phyloP scores from a whole-genome alignment of 2,329 filamentous ascomycete species.

The Monosporascus sp. region DNA sequence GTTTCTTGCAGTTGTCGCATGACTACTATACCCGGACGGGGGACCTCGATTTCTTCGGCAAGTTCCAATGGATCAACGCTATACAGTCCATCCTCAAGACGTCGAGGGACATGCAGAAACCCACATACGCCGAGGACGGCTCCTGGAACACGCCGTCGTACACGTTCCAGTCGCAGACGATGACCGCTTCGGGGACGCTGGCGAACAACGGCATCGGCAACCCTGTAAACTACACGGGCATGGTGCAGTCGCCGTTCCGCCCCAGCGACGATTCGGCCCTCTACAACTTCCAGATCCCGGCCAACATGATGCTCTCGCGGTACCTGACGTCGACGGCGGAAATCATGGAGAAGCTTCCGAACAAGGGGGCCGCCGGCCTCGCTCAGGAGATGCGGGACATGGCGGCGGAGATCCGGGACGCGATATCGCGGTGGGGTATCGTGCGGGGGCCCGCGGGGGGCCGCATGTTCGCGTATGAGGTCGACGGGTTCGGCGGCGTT shows the following conservation, averaged over 20 bases:
- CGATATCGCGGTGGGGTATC: slow-evolving; percentile 67
- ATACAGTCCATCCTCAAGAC: slow-evolving; percentile 65
- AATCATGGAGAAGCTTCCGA: slow-evolving; percentile 40
- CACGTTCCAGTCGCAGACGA: slow-evolving; percentile 70
- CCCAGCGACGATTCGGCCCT: slow-evolving; percentile 86
- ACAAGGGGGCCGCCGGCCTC: slow-evolving; percentile 31
- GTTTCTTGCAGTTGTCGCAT: slow-evolving; percentile 77
- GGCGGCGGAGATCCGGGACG: slow-evolving; percentile 59
- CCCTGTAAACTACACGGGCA: slow-evolving; percentile 72
- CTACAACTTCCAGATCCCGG: slow-evolving; percentile 81
- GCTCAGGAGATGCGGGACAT: slow-evolving; percentile 53
- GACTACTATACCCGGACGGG: slow-evolving; percentile 73
- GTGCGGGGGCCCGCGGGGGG: slow-evolving; percentile 33
- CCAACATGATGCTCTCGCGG: slow-evolving; percentile 77
- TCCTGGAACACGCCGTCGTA: slow-evolving; percentile 43
- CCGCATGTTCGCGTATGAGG: slow-evolving; percentile 71
- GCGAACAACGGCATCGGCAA: slow-evolving; percentile 73
- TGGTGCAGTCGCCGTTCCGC: slow-evolving; percentile 83
- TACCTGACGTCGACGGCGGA: slow-evolving; percentile 50
- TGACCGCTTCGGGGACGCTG: slow-evolving; percentile 74
- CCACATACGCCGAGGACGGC: slow-evolving; percentile 46
- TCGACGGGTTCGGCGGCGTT: slow-evolving; percentile 65
- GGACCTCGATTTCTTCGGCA: slow-evolving; percentile 69
- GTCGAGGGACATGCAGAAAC: slow-evolving; percentile 64
- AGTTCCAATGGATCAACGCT: slow-evolving; percentile 66